Percentiles rank a stretch among this genome's conserved stretches.
These are phyloP conservation scores for Salvia splendens DNA, from an alignment of 257 asterid species.

Conservation along the genomic window DNA sequence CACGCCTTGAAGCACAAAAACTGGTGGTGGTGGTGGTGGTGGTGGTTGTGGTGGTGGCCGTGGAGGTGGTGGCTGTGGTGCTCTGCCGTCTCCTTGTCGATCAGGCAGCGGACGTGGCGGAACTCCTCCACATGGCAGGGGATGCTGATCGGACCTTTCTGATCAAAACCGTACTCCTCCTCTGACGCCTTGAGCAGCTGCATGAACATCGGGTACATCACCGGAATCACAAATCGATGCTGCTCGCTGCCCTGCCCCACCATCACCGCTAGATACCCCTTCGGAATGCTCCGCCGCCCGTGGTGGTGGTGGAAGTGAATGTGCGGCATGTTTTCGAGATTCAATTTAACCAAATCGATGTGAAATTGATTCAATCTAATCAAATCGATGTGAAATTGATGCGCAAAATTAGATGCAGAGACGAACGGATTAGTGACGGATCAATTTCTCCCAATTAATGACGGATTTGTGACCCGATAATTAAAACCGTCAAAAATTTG, in stretches of 20 bases:
- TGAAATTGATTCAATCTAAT: too few species aligned
- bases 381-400: neutral
- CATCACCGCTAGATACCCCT: slow-evolving; percentile 53
- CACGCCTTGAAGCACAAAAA: slow-evolving; percentile 59
- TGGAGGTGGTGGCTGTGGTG: slow-evolving; percentile 39
- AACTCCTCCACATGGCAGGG: slow-evolving; percentile 69
- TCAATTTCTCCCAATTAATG: too few species aligned
- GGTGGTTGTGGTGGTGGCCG: too few species aligned
- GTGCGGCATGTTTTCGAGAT: slow-evolving; percentile 43
- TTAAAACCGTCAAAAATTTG: too few species aligned
- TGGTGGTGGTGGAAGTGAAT: slow-evolving; percentile 44
- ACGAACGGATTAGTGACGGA: too few species aligned
- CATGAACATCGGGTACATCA: slow-evolving; percentile 55
- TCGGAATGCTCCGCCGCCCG: slow-evolving; percentile 42
- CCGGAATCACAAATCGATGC: slow-evolving; percentile 59
- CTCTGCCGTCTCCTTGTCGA: slow-evolving; percentile 46
- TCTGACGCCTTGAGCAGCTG: slow-evolving; percentile 61
- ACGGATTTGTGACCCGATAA: too few species aligned
- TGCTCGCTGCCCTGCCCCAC: slow-evolving; percentile 60
- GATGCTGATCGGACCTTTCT: slow-evolving; percentile 59
- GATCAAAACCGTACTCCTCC: slow-evolving; percentile 67
- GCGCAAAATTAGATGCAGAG: slow-evolving; percentile 1
- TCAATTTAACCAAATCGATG: slow-evolving; percentile 23
- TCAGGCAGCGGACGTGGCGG: slow-evolving; percentile 46
- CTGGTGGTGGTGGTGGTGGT: slow-evolving; percentile 43